Conservation (phyloP, 1,284 basidiomycete genomes). For the Trichosporon coremiiforme region DNA sequence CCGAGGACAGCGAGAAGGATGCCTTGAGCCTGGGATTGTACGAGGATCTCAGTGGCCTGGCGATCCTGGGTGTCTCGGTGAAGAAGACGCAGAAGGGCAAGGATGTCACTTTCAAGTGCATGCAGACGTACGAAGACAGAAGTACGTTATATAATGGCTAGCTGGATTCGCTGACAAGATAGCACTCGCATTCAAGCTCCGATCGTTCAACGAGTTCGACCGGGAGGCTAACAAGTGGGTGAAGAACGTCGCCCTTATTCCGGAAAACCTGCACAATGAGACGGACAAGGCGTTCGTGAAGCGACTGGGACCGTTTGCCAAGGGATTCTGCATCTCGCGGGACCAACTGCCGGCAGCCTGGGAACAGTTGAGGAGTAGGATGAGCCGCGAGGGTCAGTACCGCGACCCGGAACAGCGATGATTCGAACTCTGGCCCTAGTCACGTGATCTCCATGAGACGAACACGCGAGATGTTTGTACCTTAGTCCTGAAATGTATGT, state of each 20-base stretch:
- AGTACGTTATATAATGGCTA: constrained; percentile 41
- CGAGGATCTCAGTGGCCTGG: constrained; percentile 52
- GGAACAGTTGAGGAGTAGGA: constrained; percentile 34
- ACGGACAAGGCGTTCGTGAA: constrained; percentile 38
- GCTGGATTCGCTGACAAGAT: not conserved
- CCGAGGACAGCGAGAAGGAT: constrained; percentile 25
- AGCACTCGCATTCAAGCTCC: constrained; percentile 53
- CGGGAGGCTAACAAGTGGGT: constrained; percentile 35
- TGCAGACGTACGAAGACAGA: constrained; percentile 43
- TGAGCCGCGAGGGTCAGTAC: constrained; percentile 26
- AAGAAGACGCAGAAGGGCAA: constrained; percentile 39
- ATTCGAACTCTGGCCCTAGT: not conserved
- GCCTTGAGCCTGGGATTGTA: constrained; percentile 43
- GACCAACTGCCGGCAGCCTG: constrained; percentile 37
- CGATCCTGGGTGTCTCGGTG: constrained; percentile 47
- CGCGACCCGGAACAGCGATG: not conserved
- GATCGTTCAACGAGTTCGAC: constrained; percentile 43
- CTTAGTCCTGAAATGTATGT: constrained; percentile 4
- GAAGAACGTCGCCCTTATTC: constrained; percentile 38
- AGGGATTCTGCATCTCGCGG: constrained; percentile 37
- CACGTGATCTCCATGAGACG: constrained; percentile 4
- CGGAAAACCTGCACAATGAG: constrained; percentile 41
- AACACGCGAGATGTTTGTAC: constrained; percentile 8
- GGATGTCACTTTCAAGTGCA: constrained; percentile 49
- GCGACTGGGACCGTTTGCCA: constrained; percentile 40